Evolutionary conservation across 1,284 basidiomycete genomes (phyloP).

Genomic region (Leucoagaricus sp.): DNA sequence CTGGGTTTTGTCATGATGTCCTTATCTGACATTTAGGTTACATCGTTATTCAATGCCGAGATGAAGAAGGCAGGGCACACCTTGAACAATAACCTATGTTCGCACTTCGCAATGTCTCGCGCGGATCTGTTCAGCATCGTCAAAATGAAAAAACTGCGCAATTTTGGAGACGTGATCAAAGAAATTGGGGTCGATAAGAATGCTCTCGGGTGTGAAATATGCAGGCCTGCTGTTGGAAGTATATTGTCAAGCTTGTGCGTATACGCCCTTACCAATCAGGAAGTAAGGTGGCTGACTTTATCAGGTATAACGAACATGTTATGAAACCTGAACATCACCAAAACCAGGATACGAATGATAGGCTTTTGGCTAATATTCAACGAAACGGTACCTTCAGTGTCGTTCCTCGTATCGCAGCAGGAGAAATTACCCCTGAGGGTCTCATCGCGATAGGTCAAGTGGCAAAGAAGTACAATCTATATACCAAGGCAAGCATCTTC

Average conservation of each 20-base stretch:
- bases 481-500: conserved; percentile 63
- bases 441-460: conserved; percentile 71
- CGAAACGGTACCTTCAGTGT: conserved; percentile 76
- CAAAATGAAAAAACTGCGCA: conserved; percentile 65
- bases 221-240: conserved; percentile 70
- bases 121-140: conserved; percentile 71
- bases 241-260: conserved; percentile 62
- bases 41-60: conserved; percentile 59
- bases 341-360: conserved; percentile 74
- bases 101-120: conserved; percentile 70
- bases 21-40: conserved; percentile 29
- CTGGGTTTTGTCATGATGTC: neutral
- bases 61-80: conserved; percentile 70
- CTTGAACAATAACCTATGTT: conserved; percentile 65
- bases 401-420: conserved; percentile 69
- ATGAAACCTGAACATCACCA: conserved; percentile 66
- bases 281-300: neutral
- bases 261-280: neutral
- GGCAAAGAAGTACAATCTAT: conserved; percentile 70
- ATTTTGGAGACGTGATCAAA: conserved; percentile 58
- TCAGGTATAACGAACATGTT: conserved; percentile 65
- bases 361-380: conserved; percentile 76
- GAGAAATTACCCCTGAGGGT: conserved; percentile 68
- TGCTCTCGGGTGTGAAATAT: conserved; percentile 71
- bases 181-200: conserved; percentile 50